Base-by-base conservation (phyloP, 2,329 filamentous ascomycete species). In the Mariannaea elegans region DNA sequence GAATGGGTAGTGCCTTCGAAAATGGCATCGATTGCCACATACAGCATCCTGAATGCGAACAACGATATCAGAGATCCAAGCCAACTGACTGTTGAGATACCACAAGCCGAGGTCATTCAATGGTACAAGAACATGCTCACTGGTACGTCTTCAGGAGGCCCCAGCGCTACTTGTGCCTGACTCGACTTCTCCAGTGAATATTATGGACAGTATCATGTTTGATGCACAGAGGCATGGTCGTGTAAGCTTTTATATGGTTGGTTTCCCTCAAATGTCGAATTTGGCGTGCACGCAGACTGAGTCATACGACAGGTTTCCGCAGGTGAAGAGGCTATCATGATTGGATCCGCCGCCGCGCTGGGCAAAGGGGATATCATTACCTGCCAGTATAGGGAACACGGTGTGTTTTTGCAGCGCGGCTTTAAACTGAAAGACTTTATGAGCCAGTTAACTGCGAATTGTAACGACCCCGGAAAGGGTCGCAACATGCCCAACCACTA, bases 401-500 rank as follows among this genome's bases (percentile, higher is more conserved):
- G 93, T 1, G 91, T 97, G 3, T 93, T 95, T 72, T 84, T 90
- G 63, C 90, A 97, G 73, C 87, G 93, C n/a, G 93, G 93, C 6
- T 97, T 93, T 73, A 90, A 86, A 0, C 80, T 94, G 50, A 86
- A 87, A 42, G 87, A 97, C 63, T 97, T 97, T 71, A 97, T 97
- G 93, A 90, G 86, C 72, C 93, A 97, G 73, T 78, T 97, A 6
- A 96, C 96, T 77, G 87, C 92, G 16, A 97, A 95, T 72, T 83
- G 79, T 45, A 86, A 92, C 64, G 93, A 97, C 69, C 75, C 82
- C 1, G 93, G 93, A 1, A 84, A 82, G 48, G 93, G 93, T 2
- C 86, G 93, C 56, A 97, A 97, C 72, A 97, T 97, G 93, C 93
- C 93, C 1, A 91, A 97, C 14, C 93, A 97, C 75, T 97, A 97